Conservation (phyloP, 495 filamentous ascomycete species). For the Trichoderma asperelloides region DNA sequence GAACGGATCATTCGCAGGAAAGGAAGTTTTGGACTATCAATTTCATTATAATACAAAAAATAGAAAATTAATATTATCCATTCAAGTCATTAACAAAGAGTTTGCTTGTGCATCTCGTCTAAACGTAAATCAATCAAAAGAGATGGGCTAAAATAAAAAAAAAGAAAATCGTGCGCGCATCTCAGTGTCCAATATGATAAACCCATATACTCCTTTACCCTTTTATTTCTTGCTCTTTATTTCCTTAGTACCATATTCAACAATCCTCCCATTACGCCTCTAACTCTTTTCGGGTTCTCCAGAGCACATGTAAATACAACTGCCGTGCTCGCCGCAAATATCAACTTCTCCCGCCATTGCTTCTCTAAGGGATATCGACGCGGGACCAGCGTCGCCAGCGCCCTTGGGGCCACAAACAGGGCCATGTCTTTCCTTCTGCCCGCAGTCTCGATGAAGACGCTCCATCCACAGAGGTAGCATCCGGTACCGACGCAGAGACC, state of each 20-base stretch:
- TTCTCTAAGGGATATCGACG: constrained; percentile 58
- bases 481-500: constrained; percentile 69
- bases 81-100: background rate
- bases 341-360: constrained; percentile 65
- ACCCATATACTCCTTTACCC: background rate
- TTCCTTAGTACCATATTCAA: constrained; percentile 44
- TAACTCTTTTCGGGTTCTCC: constrained; percentile 56
- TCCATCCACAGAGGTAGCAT: constrained; percentile 78
- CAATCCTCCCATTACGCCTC: constrained; percentile 66
- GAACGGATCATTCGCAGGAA: background rate
- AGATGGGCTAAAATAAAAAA: background rate
- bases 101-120: background rate
- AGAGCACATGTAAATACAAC: constrained; percentile 63
- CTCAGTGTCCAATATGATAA: background rate
- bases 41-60: background rate
- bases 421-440: constrained; percentile 67
- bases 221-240: background rate
- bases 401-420: constrained; percentile 79
- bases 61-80: background rate
- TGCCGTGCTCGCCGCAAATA: constrained; percentile 66
- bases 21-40: too few species aligned
- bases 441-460: constrained; percentile 64
- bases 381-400: constrained; percentile 68
- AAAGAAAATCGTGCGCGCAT: background rate
- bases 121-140: background rate